Conservation (phyloP, 805 yeast species). For the Yamadazyma tumulicola region DNA sequence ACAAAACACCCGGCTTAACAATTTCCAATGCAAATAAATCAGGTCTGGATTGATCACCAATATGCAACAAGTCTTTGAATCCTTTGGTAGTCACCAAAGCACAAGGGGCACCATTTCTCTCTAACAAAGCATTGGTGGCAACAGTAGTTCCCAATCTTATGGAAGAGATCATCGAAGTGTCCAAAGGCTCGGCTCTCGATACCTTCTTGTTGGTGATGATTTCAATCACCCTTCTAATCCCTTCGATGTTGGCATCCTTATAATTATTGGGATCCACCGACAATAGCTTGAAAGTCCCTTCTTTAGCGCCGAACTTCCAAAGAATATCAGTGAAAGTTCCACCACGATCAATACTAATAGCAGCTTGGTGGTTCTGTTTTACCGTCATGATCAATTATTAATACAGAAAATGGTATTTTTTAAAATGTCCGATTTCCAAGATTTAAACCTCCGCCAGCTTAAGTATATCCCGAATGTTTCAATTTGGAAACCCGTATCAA, state of each 20-base stretch:
- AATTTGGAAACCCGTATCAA: no score
- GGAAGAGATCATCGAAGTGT: constrained; percentile 16
- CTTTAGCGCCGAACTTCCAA: constrained; percentile 47
- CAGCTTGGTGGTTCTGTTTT: no score
- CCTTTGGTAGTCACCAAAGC: constrained; percentile 21
- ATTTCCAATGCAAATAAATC: constrained; percentile 18
- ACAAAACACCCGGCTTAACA: constrained; percentile 16
- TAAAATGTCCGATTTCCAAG: no score
- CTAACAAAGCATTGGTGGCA: constrained; percentile 21
- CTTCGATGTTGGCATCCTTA: constrained; percentile 85
- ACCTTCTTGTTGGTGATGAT: constrained; percentile 47
- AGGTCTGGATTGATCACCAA: constrained; percentile 21
- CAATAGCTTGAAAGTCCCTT: constrained; percentile 62
- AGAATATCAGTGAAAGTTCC: constrained; percentile 24
- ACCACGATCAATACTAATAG: constrained; percentile 24
- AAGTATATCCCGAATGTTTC: no score
- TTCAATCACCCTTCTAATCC: constrained; percentile 74
- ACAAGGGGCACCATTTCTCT: constrained; percentile 18
- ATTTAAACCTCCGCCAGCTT: no score
- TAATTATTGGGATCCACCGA: constrained; percentile 87
- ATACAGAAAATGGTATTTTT: no score
- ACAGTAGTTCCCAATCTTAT: constrained; percentile 30
- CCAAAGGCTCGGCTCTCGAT: constrained; percentile 16
- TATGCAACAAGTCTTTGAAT: constrained; percentile 18
- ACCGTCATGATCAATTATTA: no score